Conservation (phyloP, 257 asterid species). For the Jacaranda copaia region DNA sequence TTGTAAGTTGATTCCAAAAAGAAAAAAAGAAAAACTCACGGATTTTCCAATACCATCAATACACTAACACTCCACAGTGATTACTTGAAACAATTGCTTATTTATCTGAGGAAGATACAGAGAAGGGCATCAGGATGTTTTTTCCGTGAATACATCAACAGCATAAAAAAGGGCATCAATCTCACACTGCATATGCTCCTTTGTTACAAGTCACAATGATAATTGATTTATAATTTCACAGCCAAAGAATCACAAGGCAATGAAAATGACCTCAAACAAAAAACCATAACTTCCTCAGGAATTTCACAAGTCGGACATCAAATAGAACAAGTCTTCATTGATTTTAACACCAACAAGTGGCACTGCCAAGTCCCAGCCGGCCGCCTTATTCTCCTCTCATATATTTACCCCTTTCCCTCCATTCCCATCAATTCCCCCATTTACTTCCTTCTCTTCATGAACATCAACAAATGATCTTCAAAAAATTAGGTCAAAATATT, state of each 20-base stretch:
- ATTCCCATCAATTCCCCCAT: background rate
- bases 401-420: constrained; percentile 35
- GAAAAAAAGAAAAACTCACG: too few species aligned
- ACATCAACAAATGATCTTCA: background rate
- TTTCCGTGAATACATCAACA: background rate
- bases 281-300: background rate
- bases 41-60: constrained; percentile 25
- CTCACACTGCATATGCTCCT: constrained; percentile 12
- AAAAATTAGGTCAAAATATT: background rate
- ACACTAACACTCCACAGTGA: background rate
- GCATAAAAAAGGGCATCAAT: constrained; percentile 2
- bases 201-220: constrained; percentile 31
- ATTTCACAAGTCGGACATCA: constrained; percentile 46
- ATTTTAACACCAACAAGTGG: constrained; percentile 68
- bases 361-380: constrained; percentile 63
- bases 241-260: constrained; percentile 32
- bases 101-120: constrained; percentile 13
- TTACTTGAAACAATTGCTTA: background rate
- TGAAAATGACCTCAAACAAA: constrained; percentile 38
- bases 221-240: background rate
- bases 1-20: too few species aligned
- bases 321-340: constrained; percentile 83
- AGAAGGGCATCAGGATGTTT: background rate
- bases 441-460: background rate
- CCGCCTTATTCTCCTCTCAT: constrained; percentile 34